A percentile compares a stretch with the other conserved stretches of the same genome.
phyloP scores from a whole-genome alignment of 202 grass and related monocot species.

The Brachypodium distachyon region DNA sequence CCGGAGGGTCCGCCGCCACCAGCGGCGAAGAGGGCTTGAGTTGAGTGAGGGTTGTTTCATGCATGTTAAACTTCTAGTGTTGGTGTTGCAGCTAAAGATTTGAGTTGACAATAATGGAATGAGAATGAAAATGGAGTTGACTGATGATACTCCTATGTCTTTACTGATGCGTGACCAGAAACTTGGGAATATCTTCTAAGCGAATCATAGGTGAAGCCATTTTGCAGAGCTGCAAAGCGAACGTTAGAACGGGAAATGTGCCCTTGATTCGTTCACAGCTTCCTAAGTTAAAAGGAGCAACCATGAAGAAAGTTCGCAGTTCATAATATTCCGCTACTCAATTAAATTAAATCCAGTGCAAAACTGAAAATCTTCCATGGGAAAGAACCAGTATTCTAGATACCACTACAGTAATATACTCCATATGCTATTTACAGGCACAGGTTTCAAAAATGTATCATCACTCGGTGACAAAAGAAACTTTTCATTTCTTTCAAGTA shows the following conservation, averaged over 20 bases:
- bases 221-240: too few relatives aligned
- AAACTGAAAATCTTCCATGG: neutral
- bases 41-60: too few relatives aligned
- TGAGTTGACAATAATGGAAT: neutral
- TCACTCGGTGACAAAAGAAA: neutral
- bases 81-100: neutral
- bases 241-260: neutral
- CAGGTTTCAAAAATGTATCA: constrained; percentile 5
- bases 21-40: neutral
- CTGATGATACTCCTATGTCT: neutral
- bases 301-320: neutral
- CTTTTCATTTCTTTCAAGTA: constrained; percentile 21
- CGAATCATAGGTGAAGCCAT: too few relatives aligned
- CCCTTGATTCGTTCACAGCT: neutral
- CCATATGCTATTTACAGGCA: constrained; percentile 31
- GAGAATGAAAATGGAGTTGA: neutral
- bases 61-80: neutral
- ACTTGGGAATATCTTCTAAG: too few relatives aligned
- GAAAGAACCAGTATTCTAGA: neutral
- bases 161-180: neutral
- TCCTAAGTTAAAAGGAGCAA: neutral
- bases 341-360: neutral
- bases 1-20: neutral
- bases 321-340: neutral
- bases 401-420: too few relatives aligned